Base-by-base conservation (phyloP, 257 asterid genomes). In the Lycium barbarum region DNA sequence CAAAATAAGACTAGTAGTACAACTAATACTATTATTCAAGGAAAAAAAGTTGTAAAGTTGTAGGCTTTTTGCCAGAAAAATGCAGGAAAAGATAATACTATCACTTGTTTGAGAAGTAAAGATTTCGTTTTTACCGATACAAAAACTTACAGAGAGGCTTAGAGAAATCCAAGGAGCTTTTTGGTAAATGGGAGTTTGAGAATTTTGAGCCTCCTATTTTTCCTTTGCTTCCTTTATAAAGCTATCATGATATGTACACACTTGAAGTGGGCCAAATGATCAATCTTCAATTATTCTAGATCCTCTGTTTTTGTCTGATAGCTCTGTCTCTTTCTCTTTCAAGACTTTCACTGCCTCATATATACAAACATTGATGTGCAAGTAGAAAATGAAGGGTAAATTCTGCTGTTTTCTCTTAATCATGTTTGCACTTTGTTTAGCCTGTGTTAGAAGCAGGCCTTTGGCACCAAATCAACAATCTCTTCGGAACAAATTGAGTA, bases 51-150 rank as follows among this genome's bases (percentile, higher is more conserved):
- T 81, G 76, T 33, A 45, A 51, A 81, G 59, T 6, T 63, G 59
- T 45, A 63, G 49, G 61, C 84, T 81, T 85, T 80, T 68, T 86
- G 88, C 67, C 86, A 83, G 63, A 38, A 55, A 82, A 40, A 6
- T 79, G 83, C 83, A 81, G 72, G 2, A 70, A 18, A 62, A 82
- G 63, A 57, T 40, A 13, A 54, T 79, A 88, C 91, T 88, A 88
- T 91, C 92, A 86, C 95, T 92, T 92, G 92, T 90, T 88, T 74
- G 79, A 66, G 87, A 92, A 92, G 91, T 89, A 91, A 92, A 12
- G 85, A 54, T 88, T 20, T 85, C 85, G 82, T 81, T 72, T 83
- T 78, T 72, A 78, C 82, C 82, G 87, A 62, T 82, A 84, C 80
- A 79, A 40, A 40, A 40, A 74, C 22, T 53, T 82, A 35, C 53